Evolutionary conservation across 2,329 filamentous ascomycete species (phyloP).

Genomic region (Colletotrichum plurivorum): DNA sequence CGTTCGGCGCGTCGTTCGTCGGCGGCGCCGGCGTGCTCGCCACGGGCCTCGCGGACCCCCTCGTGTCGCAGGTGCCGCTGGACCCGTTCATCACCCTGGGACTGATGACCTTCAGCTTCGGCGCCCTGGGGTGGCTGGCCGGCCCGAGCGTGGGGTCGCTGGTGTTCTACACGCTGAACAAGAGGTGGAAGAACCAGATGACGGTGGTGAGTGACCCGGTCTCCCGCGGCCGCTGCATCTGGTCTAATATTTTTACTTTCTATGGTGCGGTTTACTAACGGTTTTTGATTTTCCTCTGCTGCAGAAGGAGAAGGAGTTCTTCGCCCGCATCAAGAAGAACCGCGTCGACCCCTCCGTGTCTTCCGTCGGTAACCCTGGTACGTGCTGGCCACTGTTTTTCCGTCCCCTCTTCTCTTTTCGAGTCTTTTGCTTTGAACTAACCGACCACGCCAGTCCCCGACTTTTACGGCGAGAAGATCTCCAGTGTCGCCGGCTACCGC

Average conservation of each 20-base stretch:
- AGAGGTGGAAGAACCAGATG: constrained; percentile 80
- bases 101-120: constrained; percentile 81
- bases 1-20: constrained; percentile 73
- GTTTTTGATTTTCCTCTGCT: not conserved
- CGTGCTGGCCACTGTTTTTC: constrained; percentile 38
- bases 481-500: constrained; percentile 90
- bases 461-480: constrained; percentile 99
- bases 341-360: constrained; percentile 92
- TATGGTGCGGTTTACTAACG: too few species aligned
- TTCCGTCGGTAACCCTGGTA: constrained; percentile 87
- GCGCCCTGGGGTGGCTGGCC: constrained; percentile 87
- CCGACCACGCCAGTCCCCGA: constrained; percentile 76
- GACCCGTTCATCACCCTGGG: constrained; percentile 92
- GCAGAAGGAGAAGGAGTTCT: constrained; percentile 95
- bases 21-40: constrained; percentile 77
- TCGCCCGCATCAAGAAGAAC: constrained; percentile 89
- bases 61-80: constrained; percentile 81
- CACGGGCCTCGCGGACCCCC: constrained; percentile 78
- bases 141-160: constrained; percentile 87
- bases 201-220: constrained; percentile 67
- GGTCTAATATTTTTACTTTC: not conserved
- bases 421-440: not conserved
- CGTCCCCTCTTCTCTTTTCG: too few species aligned
- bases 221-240: not conserved
- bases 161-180: constrained; percentile 83